These are phyloP conservation scores for Cicer cuneatum DNA, from an alignment of 306 rosid genomes.

Conservation along the genomic window DNA sequence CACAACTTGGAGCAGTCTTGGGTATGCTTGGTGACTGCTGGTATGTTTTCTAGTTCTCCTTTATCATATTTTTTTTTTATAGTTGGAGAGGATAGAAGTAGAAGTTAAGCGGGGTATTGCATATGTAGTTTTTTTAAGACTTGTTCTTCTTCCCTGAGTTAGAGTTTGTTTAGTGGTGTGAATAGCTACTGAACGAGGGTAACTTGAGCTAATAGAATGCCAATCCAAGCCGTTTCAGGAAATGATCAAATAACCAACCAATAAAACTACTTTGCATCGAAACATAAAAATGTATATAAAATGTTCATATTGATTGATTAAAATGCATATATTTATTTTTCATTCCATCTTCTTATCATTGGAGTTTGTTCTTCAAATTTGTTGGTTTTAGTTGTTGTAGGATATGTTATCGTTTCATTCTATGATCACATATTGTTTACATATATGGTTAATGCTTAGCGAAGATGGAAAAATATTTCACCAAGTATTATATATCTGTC, in stretches of 20 bases:
- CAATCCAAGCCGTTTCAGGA: too few species aligned
- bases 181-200: too few species aligned
- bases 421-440: conserved; percentile 4
- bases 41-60: conserved; percentile 53
- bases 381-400: background rate
- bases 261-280: too few species aligned
- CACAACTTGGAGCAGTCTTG: conserved; percentile 98
- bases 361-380: background rate
- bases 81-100: too few species aligned
- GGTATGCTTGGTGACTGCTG: conserved; percentile 99
- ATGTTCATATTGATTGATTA: background rate
- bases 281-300: background rate
- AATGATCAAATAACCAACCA: too few species aligned
- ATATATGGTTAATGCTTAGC: conserved; percentile 6
- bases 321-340: too few species aligned
- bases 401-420: background rate
- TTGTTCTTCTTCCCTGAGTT: too few species aligned
- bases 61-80: too few species aligned
- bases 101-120: too few species aligned
- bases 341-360: background rate
- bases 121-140: too few species aligned
- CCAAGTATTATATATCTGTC: background rate
- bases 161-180: too few species aligned
- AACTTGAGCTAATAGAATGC: too few species aligned
- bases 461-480: conserved; percentile 9